Conservation (phyloP, 2,329 filamentous ascomycete species). For the Clarireedia monteithiana region DNA sequence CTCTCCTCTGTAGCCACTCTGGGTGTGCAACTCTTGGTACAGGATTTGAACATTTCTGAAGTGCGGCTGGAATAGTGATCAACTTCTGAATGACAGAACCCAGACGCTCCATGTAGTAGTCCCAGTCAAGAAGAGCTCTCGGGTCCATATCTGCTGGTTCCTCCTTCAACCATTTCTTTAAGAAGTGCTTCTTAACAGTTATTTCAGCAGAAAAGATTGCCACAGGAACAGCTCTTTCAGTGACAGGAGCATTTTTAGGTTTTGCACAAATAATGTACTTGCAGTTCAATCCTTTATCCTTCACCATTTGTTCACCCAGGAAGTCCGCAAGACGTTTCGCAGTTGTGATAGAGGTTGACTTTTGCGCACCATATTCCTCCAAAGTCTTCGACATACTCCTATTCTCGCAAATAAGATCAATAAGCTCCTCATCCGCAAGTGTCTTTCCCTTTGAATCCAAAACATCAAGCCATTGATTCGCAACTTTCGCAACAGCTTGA, state of each 20-base stretch:
- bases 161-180: constrained; percentile 93
- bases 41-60: constrained; percentile 92
- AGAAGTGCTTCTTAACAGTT: constrained; percentile 75
- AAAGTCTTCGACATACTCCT: constrained; percentile 96
- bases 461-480: constrained; percentile 95
- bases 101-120: constrained; percentile 92
- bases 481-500: constrained; percentile 82
- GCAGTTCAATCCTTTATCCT: constrained; percentile 98
- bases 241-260: constrained; percentile 84
- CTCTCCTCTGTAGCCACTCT: constrained; percentile 90
- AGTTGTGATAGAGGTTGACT: constrained; percentile 98
- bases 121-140: constrained; percentile 85
- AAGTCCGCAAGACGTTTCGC: constrained; percentile 93
- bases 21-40: constrained; percentile 90
- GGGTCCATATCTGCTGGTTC: constrained; percentile 89
- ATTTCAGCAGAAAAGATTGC: constrained; percentile 96
- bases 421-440: constrained; percentile 90
- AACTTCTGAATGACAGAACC: constrained; percentile 98
- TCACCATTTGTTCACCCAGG: constrained; percentile 95
- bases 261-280: constrained; percentile 96
- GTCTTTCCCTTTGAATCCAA: constrained; percentile 82
- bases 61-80: constrained; percentile 93
- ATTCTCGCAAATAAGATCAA: constrained; percentile 99
- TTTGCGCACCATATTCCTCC: constrained; percentile 91
- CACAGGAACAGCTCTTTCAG: constrained; percentile 87